These are phyloP conservation scores for Glaciozyma antarctica DNA, from an alignment of 768 basidiomycete species.

Conservation along the genomic window DNA sequence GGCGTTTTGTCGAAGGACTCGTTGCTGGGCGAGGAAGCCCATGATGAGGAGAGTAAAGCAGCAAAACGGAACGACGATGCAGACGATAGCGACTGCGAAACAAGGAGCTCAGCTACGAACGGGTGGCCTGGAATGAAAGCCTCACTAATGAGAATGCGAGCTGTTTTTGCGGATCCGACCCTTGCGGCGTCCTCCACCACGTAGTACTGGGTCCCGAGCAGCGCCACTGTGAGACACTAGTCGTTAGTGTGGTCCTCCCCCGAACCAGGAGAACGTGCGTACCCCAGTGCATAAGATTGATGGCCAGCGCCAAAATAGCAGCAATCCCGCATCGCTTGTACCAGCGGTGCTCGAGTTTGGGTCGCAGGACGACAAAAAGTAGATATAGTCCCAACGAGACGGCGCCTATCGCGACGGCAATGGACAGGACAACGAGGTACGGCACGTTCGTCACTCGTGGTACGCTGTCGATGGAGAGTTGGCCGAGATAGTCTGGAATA, in stretches of 20 bases:
- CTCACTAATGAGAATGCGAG: slow-evolving; percentile 16
- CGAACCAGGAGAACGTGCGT: not conserved
- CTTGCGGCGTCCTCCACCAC: not conserved
- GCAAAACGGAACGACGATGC: slow-evolving; percentile 27
- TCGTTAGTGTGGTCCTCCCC: not conserved
- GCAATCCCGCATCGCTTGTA: slow-evolving; percentile 26
- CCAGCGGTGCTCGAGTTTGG: slow-evolving; percentile 24
- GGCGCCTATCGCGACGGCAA: slow-evolving; percentile 23
- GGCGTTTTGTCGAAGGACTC: slow-evolving; percentile 14
- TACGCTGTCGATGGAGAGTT: slow-evolving; percentile 21
- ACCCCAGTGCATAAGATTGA: slow-evolving; percentile 24
- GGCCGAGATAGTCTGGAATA: slow-evolving; percentile 27
- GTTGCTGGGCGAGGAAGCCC: slow-evolving; percentile 24
- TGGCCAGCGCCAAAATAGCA: slow-evolving; percentile 18
- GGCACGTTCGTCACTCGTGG: slow-evolving; percentile 18
- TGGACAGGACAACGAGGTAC: slow-evolving; percentile 21
- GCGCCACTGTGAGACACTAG: slow-evolving; percentile 8
- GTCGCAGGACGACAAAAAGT: slow-evolving; percentile 29
- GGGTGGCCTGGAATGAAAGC: too few species aligned
- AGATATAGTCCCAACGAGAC: slow-evolving; percentile 25
- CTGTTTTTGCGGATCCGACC: slow-evolving; percentile 8
- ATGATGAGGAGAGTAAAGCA: slow-evolving; percentile 26
- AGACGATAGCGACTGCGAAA: slow-evolving; percentile 21
- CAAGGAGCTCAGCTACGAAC: too few species aligned
- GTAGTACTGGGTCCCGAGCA: slow-evolving; percentile 28